Conservation (phyloP, 2,329 filamentous ascomycete species). For the Coniochaeta pulveracea region DNA sequence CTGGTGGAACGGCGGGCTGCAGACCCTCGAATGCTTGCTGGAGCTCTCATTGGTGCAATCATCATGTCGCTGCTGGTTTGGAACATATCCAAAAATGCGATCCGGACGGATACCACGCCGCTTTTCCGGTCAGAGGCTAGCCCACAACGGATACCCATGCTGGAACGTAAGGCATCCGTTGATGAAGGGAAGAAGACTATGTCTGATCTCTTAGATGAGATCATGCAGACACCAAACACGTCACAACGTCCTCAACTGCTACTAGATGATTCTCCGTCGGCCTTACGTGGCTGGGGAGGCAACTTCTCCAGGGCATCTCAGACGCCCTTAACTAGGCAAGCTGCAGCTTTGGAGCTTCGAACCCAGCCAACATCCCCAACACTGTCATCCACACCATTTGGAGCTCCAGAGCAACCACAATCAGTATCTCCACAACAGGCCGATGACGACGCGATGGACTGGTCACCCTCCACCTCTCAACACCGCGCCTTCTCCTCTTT, state of each 20-base stretch:
- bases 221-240: constrained; percentile 18
- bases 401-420: background rate
- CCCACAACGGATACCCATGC: constrained; percentile 3
- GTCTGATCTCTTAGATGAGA: constrained; percentile 35
- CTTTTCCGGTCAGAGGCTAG: constrained; percentile 28
- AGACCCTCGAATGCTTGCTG: constrained; percentile 42
- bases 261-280: background rate
- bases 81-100: constrained; percentile 34
- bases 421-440: background rate
- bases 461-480: constrained; percentile 50
- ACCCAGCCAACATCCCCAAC: constrained; percentile 3
- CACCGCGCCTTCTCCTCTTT: constrained; percentile 43
- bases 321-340: background rate
- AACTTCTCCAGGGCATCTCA: background rate
- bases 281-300: background rate
- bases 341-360: too few relatives aligned
- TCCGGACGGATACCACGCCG: constrained; percentile 45
- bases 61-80: constrained; percentile 11
- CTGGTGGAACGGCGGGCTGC: constrained; percentile 12
- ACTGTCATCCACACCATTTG: constrained; percentile 2
- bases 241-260: background rate
- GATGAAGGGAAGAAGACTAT: constrained; percentile 27
- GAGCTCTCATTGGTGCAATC: constrained; percentile 31
- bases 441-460: constrained; percentile 59
- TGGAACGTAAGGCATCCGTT: constrained; percentile 1